These are phyloP conservation scores for Pleurotus ostreatus DNA, from an alignment of 768 basidiomycete genomes.

Conservation along the genomic window DNA sequence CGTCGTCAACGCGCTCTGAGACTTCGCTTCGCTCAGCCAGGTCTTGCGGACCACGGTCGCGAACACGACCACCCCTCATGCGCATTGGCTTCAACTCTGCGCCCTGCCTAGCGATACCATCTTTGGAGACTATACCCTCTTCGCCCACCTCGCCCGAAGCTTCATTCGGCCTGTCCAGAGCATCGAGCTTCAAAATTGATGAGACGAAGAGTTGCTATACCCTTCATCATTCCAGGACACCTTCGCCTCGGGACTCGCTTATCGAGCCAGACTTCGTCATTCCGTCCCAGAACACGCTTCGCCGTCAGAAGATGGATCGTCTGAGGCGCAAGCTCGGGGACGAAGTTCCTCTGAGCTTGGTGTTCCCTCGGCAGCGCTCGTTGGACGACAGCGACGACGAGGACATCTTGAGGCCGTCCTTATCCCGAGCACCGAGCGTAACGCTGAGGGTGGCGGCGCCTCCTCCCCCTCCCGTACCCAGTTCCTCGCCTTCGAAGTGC, in stretches of 20 bases:
- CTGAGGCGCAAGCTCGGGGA: slow-evolving; percentile 60
- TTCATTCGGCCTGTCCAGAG: too few species aligned
- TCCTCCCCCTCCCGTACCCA: slow-evolving; percentile 7
- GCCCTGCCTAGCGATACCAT: slow-evolving; percentile 13
- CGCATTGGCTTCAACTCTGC: slow-evolving; percentile 12
- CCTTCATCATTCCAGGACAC: background rate
- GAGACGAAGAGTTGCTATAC: too few species aligned
- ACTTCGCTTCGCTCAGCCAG: slow-evolving; percentile 20
- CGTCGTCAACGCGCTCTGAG: slow-evolving; percentile 1
- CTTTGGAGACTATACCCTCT: slow-evolving; percentile 25
- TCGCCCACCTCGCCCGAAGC: slow-evolving; percentile 15
- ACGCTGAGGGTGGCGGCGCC: slow-evolving; percentile 1
- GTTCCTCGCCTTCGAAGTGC: slow-evolving; percentile 5
- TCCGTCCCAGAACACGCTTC: slow-evolving; percentile 34
- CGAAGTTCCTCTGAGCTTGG: slow-evolving; percentile 55
- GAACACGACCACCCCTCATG: slow-evolving; percentile 14
- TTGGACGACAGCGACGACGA: background rate
- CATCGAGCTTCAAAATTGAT: too few species aligned
- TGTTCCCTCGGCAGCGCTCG: slow-evolving; percentile 39
- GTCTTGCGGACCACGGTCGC: slow-evolving; percentile 8
- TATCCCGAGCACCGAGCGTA: background rate
- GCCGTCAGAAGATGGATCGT: slow-evolving; percentile 60
- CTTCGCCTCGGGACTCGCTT: slow-evolving; percentile 19
- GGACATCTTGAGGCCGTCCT: background rate
- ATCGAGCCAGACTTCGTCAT: slow-evolving; percentile 33